Conservation (phyloP, 2,329 filamentous ascomycete species). For the Verticillium nonalfalfae region DNA sequence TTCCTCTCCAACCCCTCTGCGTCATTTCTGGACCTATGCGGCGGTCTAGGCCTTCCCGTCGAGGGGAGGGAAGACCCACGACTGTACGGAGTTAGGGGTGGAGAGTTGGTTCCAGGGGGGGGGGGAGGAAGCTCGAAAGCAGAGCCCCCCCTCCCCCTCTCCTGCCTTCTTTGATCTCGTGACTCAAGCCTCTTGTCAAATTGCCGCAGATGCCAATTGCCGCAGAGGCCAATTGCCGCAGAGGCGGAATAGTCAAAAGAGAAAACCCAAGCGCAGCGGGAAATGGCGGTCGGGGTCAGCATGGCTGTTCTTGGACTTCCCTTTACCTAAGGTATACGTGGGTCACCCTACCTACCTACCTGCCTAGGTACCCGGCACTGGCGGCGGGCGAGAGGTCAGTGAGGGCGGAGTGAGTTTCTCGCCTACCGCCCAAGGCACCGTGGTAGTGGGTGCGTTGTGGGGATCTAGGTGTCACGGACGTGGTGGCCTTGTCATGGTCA, state of each 20-base stretch:
- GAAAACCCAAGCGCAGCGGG: not conserved
- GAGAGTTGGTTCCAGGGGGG: not conserved
- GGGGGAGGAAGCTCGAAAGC: too few relatives aligned
- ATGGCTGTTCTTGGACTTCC: too few relatives aligned
- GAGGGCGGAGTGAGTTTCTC: too few relatives aligned
- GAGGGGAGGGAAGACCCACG: not conserved
- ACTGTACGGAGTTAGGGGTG: not conserved
- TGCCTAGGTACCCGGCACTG: too few relatives aligned
- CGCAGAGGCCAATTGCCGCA: not conserved
- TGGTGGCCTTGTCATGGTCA: too few relatives aligned
- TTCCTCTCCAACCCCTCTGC: not conserved
- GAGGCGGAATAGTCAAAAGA: not conserved
- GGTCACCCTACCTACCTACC: too few relatives aligned
- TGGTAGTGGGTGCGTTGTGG: too few relatives aligned
- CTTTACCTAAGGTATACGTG: too few relatives aligned
- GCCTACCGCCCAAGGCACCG: too few relatives aligned
- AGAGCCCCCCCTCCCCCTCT: not conserved
- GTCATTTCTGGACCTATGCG: not conserved
- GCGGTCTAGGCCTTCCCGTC: not conserved
- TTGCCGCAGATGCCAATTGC: not conserved
- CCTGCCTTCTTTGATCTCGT: not conserved
- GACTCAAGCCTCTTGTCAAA: not conserved
- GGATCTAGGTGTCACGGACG: too few relatives aligned
- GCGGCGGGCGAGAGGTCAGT: too few relatives aligned
- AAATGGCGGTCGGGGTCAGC: not conserved